Evolutionary conservation across 225 moss, liverwort and hornwort genomes (phyloP).

Genomic region (Bryoerythrophyllum caledonicum): DNA sequence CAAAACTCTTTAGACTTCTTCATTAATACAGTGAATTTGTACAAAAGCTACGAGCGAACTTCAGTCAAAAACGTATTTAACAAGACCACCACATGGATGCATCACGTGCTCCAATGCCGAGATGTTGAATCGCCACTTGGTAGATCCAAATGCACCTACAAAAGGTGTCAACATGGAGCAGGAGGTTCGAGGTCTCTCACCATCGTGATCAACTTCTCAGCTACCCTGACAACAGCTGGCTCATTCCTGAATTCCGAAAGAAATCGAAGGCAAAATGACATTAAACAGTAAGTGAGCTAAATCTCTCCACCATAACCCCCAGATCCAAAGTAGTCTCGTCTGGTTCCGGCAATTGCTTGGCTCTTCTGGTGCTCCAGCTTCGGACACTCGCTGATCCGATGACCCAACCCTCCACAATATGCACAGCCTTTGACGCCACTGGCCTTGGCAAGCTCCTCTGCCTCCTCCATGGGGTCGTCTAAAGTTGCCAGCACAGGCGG

Average conservation of each 20-base stretch:
- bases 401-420: constrained; percentile 57
- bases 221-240: not conserved
- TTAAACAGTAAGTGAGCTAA: constrained; percentile 8
- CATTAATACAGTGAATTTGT: constrained; percentile 26
- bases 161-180: not conserved
- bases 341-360: constrained; percentile 58
- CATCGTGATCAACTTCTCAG: constrained; percentile 7
- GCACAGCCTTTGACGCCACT: constrained; percentile 57
- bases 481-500: constrained; percentile 53
- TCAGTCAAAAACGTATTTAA: constrained; percentile 22
- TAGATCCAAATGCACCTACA: constrained; percentile 10
- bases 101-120: constrained; percentile 2
- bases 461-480: constrained; percentile 57
- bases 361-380: constrained; percentile 65
- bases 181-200: not conserved
- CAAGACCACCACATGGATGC: constrained; percentile 8
- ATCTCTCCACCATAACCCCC: constrained; percentile 59
- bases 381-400: constrained; percentile 55
- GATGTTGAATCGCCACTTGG: not conserved
- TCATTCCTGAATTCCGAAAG: not conserved
- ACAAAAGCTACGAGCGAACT: constrained; percentile 24
- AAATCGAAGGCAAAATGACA: not conserved
- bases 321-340: constrained; percentile 58
- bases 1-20: not conserved
- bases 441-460: constrained; percentile 55